Base-by-base conservation (phyloP, 78 protist species). In the Polysphondylium violaceum region DNA sequence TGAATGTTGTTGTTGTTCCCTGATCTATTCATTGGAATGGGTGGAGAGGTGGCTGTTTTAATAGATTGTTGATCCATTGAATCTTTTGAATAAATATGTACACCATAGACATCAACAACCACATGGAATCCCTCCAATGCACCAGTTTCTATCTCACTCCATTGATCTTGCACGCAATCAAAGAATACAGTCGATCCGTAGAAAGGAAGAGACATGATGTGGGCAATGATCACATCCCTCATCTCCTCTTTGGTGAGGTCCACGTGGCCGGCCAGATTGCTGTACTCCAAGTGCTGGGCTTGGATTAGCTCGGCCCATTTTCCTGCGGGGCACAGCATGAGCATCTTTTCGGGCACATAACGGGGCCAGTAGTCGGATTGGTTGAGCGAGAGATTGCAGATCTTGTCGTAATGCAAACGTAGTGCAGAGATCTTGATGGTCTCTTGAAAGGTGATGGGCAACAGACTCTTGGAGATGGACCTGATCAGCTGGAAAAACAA, bases 111-210 rank as follows among this genome's bases (percentile, higher is more conserved):
- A 56, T 81, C 77, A 16, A 81, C 61, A 7, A 68, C 59, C 3
- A 55, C 59, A 29, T 55, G 74, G 69, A 81, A 81, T 7, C 89
- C 89, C 21, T 81, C 89, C 23, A 81, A 29, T 35, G 89, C 89
- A 55, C 89, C 89, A n/a, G 67, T 51, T 36, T 72, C 59, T 38
- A 81, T 68, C 41, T 81, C 89, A 68, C 76, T 67, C 89, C 89
- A 81, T 36, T 65, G 68, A 56, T 61, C 89, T 44, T 50, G 59
- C 1, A 17, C 27, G 36, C 89, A 81, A 44, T 81, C 74, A 14
- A 53, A 68, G n/a, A 81, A 81, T 29, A 81, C 14, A 1, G 89
- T 55, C 11, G 53, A 55, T n/a, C 77, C 89, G 40, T 50, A 81
- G 43, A 81, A 81, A 4, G 89, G 89, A 21, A 81, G 63, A 0